Percentiles rank a stretch among this genome's conserved stretches.
Evolutionary conservation across 768 basidiomycete genomes (phyloP).

Genomic region (Mrakia gelida): DNA sequence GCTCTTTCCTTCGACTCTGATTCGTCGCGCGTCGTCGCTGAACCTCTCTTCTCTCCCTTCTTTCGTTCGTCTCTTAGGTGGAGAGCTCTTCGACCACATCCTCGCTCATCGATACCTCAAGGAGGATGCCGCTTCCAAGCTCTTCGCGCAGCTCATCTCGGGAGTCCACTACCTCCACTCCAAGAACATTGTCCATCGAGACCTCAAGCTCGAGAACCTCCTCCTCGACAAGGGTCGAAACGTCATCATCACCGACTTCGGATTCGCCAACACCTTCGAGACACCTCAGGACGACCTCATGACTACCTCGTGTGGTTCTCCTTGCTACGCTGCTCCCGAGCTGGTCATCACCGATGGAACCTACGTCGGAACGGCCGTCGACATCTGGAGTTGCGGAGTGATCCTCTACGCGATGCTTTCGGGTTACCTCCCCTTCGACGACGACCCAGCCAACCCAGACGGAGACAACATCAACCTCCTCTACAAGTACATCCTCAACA

Average conservation of each 20-base stretch:
- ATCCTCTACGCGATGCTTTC: constrained; percentile 96
- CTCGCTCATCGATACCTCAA: constrained; percentile 93
- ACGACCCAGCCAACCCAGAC: constrained; percentile 96
- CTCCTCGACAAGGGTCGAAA: constrained; percentile 95
- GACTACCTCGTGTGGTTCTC: constrained; percentile 95
- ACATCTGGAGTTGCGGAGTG: constrained; percentile 95
- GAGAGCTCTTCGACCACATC: constrained; percentile 98
- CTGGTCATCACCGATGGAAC: constrained; percentile 95
- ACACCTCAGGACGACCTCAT: constrained; percentile 80
- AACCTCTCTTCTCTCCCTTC: neutral
- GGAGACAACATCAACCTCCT: constrained; percentile 98
- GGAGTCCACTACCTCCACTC: constrained; percentile 99
- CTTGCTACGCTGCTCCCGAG: constrained; percentile 97
- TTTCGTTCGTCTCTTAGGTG: constrained; percentile 46
- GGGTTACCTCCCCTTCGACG: constrained; percentile 97
- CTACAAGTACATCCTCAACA: constrained; percentile 98
- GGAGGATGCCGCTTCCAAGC: constrained; percentile 87
- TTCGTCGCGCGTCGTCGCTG: neutral
- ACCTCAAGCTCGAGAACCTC: constrained; percentile 97
- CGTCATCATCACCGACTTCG: constrained; percentile 99
- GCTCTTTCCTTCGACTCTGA: neutral
- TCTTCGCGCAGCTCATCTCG: constrained; percentile 96
- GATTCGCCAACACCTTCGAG: constrained; percentile 96
- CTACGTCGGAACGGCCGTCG: constrained; percentile 94
- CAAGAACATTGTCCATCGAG: constrained; percentile 98